Evolutionary conservation across 768 basidiomycete species (phyloP).

Genomic region (Boletus reticulatus): DNA sequence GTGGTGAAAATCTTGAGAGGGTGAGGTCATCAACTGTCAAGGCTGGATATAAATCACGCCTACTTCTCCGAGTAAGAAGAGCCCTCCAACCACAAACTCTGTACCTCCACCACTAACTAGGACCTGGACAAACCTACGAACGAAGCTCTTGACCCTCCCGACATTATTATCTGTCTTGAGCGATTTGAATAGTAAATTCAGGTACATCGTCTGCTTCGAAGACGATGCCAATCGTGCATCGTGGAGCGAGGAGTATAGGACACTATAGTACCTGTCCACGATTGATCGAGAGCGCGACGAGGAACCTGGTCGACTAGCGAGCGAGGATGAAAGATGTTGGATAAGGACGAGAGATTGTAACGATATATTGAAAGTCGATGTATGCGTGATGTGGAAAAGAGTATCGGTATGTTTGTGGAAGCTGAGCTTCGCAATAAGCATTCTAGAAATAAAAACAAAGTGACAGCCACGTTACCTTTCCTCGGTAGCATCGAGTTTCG

Average conservation of each 20-base stretch:
- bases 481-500: slow-evolving; percentile 70
- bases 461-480: slow-evolving; percentile 46
- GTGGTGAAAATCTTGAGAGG: slow-evolving; percentile 47
- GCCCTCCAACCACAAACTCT: slow-evolving; percentile 86
- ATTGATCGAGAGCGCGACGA: slow-evolving; percentile 48
- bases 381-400: slow-evolving; percentile 92
- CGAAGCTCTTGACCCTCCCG: slow-evolving; percentile 73
- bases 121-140: slow-evolving; percentile 81
- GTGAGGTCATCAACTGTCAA: not conserved
- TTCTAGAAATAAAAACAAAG: not conserved
- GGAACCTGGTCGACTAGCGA: slow-evolving; percentile 40
- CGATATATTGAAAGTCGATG: slow-evolving; percentile 94
- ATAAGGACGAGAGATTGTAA: slow-evolving; percentile 89
- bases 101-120: slow-evolving; percentile 70
- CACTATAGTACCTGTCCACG: slow-evolving; percentile 70
- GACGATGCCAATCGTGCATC: slow-evolving; percentile 79
- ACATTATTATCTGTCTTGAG: slow-evolving; percentile 64
- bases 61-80: slow-evolving; percentile 88
- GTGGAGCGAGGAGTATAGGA: slow-evolving; percentile 85
- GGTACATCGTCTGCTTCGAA: slow-evolving; percentile 94
- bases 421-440: slow-evolving; percentile 35
- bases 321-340: slow-evolving; percentile 71
- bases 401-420: slow-evolving; percentile 88
- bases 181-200: slow-evolving; percentile 90
- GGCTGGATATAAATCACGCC: slow-evolving; percentile 16